These are phyloP conservation scores for Dictyostelium firmibasis DNA, from an alignment of 78 protist species.

Conservation along the genomic window DNA sequence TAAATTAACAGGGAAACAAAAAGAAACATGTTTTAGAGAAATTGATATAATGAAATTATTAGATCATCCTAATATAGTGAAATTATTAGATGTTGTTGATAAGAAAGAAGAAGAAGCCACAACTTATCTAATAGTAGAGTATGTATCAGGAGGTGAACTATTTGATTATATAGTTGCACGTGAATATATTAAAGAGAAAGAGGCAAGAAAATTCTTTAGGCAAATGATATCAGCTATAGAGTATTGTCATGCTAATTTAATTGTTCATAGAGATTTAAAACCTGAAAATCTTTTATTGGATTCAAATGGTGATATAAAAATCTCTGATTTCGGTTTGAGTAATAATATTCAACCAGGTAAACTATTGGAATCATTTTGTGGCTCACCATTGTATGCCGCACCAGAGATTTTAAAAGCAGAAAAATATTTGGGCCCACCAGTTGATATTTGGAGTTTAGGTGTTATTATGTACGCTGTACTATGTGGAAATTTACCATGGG, in stretches of 20 bases:
- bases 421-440: conserved; percentile 83
- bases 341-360: conserved; percentile 77
- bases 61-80: conserved; percentile 84
- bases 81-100: conserved; percentile 72
- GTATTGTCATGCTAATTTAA: conserved; percentile 70
- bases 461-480: conserved; percentile 61
- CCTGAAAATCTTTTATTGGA: conserved; percentile 92
- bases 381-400: conserved; percentile 90
- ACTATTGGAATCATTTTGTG: conserved; percentile 85
- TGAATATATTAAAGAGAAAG: conserved; percentile 66
- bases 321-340: conserved; percentile 92
- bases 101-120: conserved; percentile 20
- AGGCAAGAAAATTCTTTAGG: conserved; percentile 78
- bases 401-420: conserved; percentile 88
- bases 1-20: conserved; percentile 46
- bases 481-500: conserved; percentile 73
- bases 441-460: conserved; percentile 87
- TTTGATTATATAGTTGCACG: conserved; percentile 82
- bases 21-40: conserved; percentile 80
- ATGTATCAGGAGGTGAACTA: conserved; percentile 74
- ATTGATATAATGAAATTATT: conserved; percentile 57
- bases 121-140: conserved; percentile 61
- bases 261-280: conserved; percentile 92
- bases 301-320: conserved; percentile 84
- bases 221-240: conserved; percentile 80